Percentiles rank a stretch among this genome's conserved stretches.
These are phyloP conservation scores for Zygotorulaspora danielsina DNA, from an alignment of 805 yeast species.

Conservation along the genomic window DNA sequence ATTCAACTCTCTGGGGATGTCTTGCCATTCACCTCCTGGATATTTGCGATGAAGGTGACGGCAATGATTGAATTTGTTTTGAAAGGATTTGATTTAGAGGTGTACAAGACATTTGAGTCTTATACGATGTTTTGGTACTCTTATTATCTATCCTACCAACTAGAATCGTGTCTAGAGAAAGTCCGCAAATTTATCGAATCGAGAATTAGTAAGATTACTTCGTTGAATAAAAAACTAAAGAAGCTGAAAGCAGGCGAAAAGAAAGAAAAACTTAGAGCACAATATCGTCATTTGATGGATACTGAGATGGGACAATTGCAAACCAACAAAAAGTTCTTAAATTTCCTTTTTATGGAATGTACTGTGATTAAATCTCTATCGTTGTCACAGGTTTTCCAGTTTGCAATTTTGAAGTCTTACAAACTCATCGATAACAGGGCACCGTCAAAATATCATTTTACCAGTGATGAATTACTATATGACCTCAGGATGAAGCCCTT, in stretches of 20 bases:
- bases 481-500: slow-evolving; percentile 72
- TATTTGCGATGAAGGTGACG: slow-evolving; percentile 59
- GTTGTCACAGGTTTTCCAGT: slow-evolving; percentile 35
- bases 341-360: slow-evolving; percentile 24
- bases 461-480: slow-evolving; percentile 38
- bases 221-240: slow-evolving; percentile 40
- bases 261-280: slow-evolving; percentile 39
- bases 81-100: slow-evolving; percentile 69
- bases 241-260: slow-evolving; percentile 50
- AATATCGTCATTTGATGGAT: slow-evolving; percentile 34
- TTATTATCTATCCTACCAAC: slow-evolving; percentile 48
- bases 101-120: slow-evolving; percentile 69
- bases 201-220: slow-evolving; percentile 35
- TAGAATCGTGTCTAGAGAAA: slow-evolving; percentile 40
- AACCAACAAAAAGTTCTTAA: slow-evolving; percentile 25
- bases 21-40: slow-evolving; percentile 67
- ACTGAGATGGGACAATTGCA: slow-evolving; percentile 38
- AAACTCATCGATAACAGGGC: slow-evolving; percentile 25
- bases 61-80: slow-evolving; percentile 70
- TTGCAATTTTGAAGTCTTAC: slow-evolving; percentile 26
- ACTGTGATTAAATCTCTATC: slow-evolving; percentile 30
- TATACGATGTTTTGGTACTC: slow-evolving; percentile 66
- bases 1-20: slow-evolving; percentile 36
- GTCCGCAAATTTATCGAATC: slow-evolving; percentile 32
- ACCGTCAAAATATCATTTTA: slow-evolving; percentile 28